phyloP scores from a whole-genome alignment of 129 eudicot species.

The Flaveria linearis region DNA sequence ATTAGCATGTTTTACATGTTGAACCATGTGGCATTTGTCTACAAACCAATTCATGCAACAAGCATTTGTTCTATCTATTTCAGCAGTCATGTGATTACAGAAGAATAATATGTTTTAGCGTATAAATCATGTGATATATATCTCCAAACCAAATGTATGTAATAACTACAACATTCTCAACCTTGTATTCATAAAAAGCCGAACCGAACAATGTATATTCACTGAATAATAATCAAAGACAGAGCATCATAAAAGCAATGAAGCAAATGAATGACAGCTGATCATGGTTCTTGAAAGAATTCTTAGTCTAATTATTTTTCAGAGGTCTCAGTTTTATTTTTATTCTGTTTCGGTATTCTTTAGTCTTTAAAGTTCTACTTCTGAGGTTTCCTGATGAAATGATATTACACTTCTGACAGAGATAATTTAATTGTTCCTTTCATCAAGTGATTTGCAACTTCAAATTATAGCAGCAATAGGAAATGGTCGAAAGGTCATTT shows the following conservation, averaged over 20 bases:
- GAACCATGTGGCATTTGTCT: not conserved
- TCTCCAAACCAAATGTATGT: not conserved
- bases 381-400: conserved; percentile 9
- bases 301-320: not conserved
- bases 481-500: conserved; percentile 61
- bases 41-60: not conserved
- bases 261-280: not conserved
- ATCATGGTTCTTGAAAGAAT: not conserved
- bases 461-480: conserved; percentile 30
- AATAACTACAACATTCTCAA: conserved; percentile 3
- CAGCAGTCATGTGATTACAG: conserved; percentile 18
- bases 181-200: not conserved
- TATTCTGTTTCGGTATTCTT: not conserved
- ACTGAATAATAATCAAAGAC: conserved; percentile 1
- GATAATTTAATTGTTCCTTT: conserved; percentile 11
- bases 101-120: not conserved
- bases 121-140: conserved; percentile 4
- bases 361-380: not conserved
- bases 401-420: conserved; percentile 4
- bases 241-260: conserved; percentile 14
- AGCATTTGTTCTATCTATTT: not conserved
- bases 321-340: not conserved
- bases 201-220: not conserved
- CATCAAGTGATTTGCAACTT: conserved; percentile 18
- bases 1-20: not conserved